Evolutionary conservation across 2,329 filamentous ascomycete species (phyloP), one percentile per base, ranked within the genome.

Genomic region (Trichophyton equinum): DNA sequence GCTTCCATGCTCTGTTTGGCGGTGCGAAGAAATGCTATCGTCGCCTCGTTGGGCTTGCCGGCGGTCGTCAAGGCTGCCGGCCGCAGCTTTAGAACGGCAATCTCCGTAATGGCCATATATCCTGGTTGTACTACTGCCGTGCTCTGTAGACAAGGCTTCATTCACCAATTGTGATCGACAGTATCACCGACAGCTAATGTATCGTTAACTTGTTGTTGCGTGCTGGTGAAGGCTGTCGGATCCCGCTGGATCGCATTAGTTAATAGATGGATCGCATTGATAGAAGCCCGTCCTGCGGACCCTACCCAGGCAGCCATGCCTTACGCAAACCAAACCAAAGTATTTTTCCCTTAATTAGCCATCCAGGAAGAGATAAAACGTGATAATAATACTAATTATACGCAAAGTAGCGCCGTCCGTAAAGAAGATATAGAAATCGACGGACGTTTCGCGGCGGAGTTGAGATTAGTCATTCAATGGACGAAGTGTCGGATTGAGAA

Each of bases 81-180:
- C 13, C 68, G 68, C 33, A 78, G 67, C 20, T 68, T 73, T 4
- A 79, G 70, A 40, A 76, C 72, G 2, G 77, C 77, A 44, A 80
- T 64, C 65, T 80, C 77, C n/a, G 77, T 78, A 59, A 77, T 68
- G 15, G 72, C 30, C 73, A 76, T 76, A 11, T 57, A 18, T 57
- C 13, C 33, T 11, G 33, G 33, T 4, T 38, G 9, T 9, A 18
- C 7, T 22, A 20, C 44, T 44, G n/a, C 9, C 22, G 44, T 47
- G 20, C n/a, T 22, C 20, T 18, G n/a, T 47, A 47, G 18, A 47
- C 22, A 25, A 47, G 44, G 44, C 18, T 20, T 47, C 18, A 7
- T 20, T 47, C 18, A 30, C 27, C 27, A 30, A 7, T 46, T 11
- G 33, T 38, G 13, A 38, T 38, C 33, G 33, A 13, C 33, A 11